These are phyloP conservation scores for Nemania sp. DNA, from an alignment of 2,329 filamentous ascomycete species.

Conservation along the genomic window DNA sequence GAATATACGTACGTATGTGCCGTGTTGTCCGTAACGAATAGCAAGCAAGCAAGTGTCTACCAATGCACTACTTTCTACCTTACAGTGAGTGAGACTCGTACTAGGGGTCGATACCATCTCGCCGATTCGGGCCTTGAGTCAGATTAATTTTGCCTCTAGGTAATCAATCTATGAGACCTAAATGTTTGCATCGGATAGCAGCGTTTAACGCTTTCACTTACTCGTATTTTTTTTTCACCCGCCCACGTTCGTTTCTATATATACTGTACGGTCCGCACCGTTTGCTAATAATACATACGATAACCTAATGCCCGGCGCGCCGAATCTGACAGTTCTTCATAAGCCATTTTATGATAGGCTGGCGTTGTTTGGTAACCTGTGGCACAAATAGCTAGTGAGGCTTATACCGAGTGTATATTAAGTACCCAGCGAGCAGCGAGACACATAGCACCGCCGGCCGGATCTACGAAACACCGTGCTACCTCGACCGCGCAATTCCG, in stretches of 20 bases:
- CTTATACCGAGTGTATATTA: not conserved
- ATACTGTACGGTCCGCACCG: not conserved
- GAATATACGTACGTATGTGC: not conserved
- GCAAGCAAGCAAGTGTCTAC: not conserved
- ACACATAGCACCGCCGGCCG: not conserved
- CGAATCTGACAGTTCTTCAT: not conserved
- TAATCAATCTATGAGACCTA: not conserved
- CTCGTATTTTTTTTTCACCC: not conserved
- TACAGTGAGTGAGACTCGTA: no score
- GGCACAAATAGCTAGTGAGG: not conserved
- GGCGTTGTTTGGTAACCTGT: not conserved
- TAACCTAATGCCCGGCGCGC: not conserved
- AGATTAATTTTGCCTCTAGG: not conserved
- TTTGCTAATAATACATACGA: not conserved
- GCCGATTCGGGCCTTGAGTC: constrained; percentile 14
- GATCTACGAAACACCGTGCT: constrained; percentile 21
- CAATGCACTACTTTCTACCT: not conserved
- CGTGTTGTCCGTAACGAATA: not conserved
- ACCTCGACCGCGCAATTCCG: constrained; percentile 15
- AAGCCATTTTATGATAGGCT: not conserved
- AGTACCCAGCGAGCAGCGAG: no score
- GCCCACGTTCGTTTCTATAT: no score
- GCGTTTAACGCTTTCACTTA: not conserved
- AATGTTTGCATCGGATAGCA: constrained; percentile 25
- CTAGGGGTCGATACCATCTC: not conserved